These are phyloP conservation scores for Piloderma croceum DNA, from an alignment of 768 basidiomycete genomes.

Conservation along the genomic window DNA sequence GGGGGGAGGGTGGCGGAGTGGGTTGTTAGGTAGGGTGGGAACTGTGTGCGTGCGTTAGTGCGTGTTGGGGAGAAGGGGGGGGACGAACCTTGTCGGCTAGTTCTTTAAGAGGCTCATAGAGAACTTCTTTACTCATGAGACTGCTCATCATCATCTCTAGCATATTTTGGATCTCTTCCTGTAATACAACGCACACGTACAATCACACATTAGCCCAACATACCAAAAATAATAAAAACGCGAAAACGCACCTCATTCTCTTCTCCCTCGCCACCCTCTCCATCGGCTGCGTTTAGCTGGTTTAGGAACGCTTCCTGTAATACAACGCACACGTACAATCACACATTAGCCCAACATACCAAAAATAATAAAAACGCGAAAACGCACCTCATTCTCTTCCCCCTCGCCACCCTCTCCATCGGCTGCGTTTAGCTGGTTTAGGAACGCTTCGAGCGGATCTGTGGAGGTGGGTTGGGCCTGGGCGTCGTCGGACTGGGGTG, in stretches of 20 bases:
- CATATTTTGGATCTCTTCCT: constrained; percentile 52
- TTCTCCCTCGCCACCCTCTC: constrained; percentile 30
- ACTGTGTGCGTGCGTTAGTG: constrained; percentile 29
- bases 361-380: too few species aligned
- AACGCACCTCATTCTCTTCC: too few species aligned
- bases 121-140: constrained; percentile 73
- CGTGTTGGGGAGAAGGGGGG: constrained; percentile 1
- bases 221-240: too few species aligned
- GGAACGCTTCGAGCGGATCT: constrained; percentile 46
- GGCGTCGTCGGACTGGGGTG: too few species aligned
- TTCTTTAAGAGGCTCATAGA: constrained; percentile 87
- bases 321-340: too few species aligned
- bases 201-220: too few species aligned
- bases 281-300: constrained; percentile 37
- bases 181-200: too few species aligned
- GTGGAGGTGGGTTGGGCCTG: constrained; percentile 8
- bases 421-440: constrained; percentile 42
- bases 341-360: too few species aligned
- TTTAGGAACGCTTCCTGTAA: constrained; percentile 50
- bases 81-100: constrained; percentile 56
- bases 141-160: constrained; percentile 80
- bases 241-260: too few species aligned
- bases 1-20: constrained; percentile 47
- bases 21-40: constrained; percentile 66
- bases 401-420: constrained; percentile 30